Evolutionary conservation across 2,329 filamentous ascomycete species (phyloP).

Genomic region (Juglanconis sp.): DNA sequence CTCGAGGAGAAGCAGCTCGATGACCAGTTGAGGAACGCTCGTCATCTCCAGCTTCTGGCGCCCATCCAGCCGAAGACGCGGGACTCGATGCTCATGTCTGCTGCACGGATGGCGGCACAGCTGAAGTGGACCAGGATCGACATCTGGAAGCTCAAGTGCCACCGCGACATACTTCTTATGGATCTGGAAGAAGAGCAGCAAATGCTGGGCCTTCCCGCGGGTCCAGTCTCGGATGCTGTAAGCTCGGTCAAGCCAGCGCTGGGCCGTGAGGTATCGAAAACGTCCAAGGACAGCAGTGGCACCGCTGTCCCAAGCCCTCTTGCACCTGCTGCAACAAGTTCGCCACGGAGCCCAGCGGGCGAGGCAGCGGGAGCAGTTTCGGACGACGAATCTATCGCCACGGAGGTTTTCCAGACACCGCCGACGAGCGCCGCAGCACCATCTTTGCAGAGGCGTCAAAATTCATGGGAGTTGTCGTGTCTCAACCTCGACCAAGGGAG

Average conservation of each 20-base stretch:
- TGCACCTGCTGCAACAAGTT: conserved; percentile 30
- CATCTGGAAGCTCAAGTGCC: conserved; percentile 87
- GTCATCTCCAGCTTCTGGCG: conserved; percentile 83
- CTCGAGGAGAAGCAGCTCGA: conserved; percentile 75
- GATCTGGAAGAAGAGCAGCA: conserved; percentile 79
- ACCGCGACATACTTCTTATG: conserved; percentile 80
- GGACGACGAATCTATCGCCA: conserved; percentile 36
- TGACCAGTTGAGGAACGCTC: conserved; percentile 78
- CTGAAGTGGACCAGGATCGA: conserved; percentile 93
- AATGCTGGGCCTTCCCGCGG: conserved; percentile 32
- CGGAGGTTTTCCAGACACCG: conserved; percentile 49
- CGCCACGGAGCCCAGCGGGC: conserved; percentile 31
- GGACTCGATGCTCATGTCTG: conserved; percentile 80
- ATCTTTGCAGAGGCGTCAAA: conserved; percentile 37
- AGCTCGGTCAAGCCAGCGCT: conserved; percentile 20
- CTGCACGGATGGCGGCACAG: conserved; percentile 79
- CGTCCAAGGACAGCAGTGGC: conserved; percentile 32
- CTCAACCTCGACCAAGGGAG: conserved; percentile 34
- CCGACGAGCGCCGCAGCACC: conserved; percentile 38
- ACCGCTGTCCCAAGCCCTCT: conserved; percentile 31
- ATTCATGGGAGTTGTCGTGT: conserved; percentile 40
- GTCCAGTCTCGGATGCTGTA: conserved; percentile 19
- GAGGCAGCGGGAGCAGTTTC: conserved; percentile 25
- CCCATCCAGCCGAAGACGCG: conserved; percentile 89
- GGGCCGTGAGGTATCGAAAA: conserved; percentile 31